Evolutionary conservation across 345 rosid species (phyloP), one percentile per base, ranked within the genome.

Genomic region (Brassica nigra): DNA sequence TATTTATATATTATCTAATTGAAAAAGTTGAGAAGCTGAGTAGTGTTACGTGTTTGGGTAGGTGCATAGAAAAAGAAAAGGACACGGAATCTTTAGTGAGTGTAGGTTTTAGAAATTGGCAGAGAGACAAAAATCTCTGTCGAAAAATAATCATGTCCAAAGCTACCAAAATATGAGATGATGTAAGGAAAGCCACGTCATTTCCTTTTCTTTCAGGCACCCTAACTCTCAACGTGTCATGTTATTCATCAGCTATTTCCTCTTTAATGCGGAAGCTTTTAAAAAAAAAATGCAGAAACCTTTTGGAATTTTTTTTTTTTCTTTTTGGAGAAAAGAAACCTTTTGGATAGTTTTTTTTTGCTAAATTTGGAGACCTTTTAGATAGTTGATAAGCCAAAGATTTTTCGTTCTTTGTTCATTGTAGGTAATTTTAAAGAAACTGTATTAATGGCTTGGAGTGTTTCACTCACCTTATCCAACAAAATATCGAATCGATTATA

Each of bases 181-280:
- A 73, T 29, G 47, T 15, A 20, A 58, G 10, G 2, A 14, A 58
- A 16, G 10, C 73, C 82, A 78, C 82, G 73, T 72, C 68, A 66
- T 23, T 18, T 27, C 52, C 57, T 30, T 44, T 31, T 11, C 5
- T 37, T 78, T 5, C 68, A 66, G 10, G 77, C 73, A 73, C 82
- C 82, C 82, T 66, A 66, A 33, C 77, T 73, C 74, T 18, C 77
- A 73, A 73, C 78, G 78, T 79, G 31, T 30, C 74, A 1, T 61
- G 11, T 44, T 65, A 5, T 67, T 30, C 71, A 65, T 37, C 71
- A 34, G 33, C 81, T 78, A 65, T 65, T 65, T 64, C 61, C 52
- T 54, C 49, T 11, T 70, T 70, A 62, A 30, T 57, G 31, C 74
- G 31, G 2, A 29, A 70, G 12, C 10, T 0, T 15, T 30, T 0